A percentile compares a stretch with the other conserved stretches of the same genome.
These are phyloP conservation scores for Miamiensis avidus DNA, from an alignment of 169 alveolate genomes.

Conservation along the genomic window DNA sequence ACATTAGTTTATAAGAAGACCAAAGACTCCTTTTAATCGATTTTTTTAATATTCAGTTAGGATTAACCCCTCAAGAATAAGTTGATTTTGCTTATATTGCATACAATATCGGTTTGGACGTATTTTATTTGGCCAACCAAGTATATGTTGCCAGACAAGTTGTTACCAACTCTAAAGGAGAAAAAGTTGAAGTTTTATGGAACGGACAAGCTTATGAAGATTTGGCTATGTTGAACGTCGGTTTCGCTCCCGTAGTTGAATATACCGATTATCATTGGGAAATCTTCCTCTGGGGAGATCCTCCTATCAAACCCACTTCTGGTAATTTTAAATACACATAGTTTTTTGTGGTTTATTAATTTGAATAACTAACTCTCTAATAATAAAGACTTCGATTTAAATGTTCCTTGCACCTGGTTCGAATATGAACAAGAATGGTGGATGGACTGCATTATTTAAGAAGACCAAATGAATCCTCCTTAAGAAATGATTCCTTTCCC, in stretches of 20 bases:
- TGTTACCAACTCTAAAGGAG: conserved; percentile 84
- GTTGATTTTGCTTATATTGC: conserved; percentile 75
- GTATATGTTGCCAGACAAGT: conserved; percentile 80
- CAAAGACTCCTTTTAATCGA: not conserved
- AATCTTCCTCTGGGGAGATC: conserved; percentile 54
- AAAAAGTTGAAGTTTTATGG: conserved; percentile 82
- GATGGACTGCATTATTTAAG: conserved; percentile 38
- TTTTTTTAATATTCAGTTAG: conserved; percentile 25
- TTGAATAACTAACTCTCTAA: conserved; percentile 41
- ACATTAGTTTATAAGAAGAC: too few species aligned
- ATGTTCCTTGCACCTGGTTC: conserved; percentile 84
- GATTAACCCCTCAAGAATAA: conserved; percentile 80
- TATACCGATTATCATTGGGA: conserved; percentile 49
- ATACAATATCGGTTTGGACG: conserved; percentile 73
- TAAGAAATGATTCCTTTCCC: conserved; percentile 75
- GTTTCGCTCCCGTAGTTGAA: conserved; percentile 53
- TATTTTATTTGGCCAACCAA: conserved; percentile 68
- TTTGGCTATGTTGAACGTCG: conserved; percentile 47
- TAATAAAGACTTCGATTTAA: conserved; percentile 67
- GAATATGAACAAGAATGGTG: conserved; percentile 77
- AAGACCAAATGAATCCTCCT: conserved; percentile 72
- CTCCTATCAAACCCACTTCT: conserved; percentile 35
- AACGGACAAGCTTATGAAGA: conserved; percentile 74
- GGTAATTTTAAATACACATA: too few species aligned
- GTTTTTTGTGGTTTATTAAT: conserved; percentile 38